Conservation (phyloP, 371 early-diverging fungal species). For the Cladochytrium tenue region DNA sequence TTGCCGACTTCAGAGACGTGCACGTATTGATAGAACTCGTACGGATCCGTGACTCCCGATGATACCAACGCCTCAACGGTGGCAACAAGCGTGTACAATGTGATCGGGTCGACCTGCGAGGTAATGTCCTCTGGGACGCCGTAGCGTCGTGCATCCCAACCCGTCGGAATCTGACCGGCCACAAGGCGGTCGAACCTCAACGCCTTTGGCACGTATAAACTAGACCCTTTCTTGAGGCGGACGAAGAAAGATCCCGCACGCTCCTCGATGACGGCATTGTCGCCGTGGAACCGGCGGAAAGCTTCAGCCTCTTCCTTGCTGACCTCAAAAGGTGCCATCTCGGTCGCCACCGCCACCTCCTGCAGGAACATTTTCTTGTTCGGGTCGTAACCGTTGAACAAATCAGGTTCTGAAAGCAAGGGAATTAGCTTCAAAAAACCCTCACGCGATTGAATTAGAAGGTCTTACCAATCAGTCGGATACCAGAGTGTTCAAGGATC, state of each 20-base stretch:
- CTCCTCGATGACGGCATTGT: slow-evolving; percentile 72
- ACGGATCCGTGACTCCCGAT: slow-evolving; percentile 94
- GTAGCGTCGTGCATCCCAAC: slow-evolving; percentile 91
- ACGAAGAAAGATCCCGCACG: slow-evolving; percentile 81
- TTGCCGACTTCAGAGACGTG: slow-evolving; percentile 95
- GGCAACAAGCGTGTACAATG: slow-evolving; percentile 85
- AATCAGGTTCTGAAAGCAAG: slow-evolving; percentile 63
- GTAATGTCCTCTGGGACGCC: slow-evolving; percentile 94
- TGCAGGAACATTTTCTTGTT: slow-evolving; percentile 84
- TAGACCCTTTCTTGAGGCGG: slow-evolving; percentile 83
- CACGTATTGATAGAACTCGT: slow-evolving; percentile 95
- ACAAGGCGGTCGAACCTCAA: slow-evolving; percentile 91
- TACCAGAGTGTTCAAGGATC: slow-evolving; percentile 91
- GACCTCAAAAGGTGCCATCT: slow-evolving; percentile 87
- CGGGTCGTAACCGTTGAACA: slow-evolving; percentile 92
- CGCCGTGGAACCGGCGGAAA: slow-evolving; percentile 86
- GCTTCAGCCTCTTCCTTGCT: slow-evolving; percentile 89
- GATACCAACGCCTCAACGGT: slow-evolving; percentile 92
- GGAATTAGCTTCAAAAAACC: no score
- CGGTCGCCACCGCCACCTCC: slow-evolving; percentile 89
- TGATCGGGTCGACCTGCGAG: slow-evolving; percentile 87
- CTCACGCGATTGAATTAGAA: no score
- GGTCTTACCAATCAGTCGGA: slow-evolving; percentile 77
- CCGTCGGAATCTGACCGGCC: slow-evolving; percentile 93
- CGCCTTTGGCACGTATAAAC: slow-evolving; percentile 90